These are phyloP conservation scores for Saccharomycopsis synnaedendra DNA, from an alignment of 805 yeast species.

Conservation along the genomic window DNA sequence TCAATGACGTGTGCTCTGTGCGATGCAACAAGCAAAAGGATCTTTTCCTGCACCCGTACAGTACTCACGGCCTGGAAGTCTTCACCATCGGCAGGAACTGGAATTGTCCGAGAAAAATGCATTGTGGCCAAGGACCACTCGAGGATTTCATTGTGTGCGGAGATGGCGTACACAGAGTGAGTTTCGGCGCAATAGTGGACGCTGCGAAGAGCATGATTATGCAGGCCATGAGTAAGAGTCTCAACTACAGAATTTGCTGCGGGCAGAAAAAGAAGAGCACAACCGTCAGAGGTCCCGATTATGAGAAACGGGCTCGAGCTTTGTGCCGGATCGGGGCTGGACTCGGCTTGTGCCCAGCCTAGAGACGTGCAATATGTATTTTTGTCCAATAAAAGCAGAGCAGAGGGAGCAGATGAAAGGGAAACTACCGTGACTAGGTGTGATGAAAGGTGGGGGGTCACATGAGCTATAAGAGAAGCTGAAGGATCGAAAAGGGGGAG, in stretches of 20 bases:
- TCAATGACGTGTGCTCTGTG: constrained; percentile 52
- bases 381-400: constrained; percentile 42
- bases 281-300: constrained; percentile 56
- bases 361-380: constrained; percentile 37
- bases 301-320: constrained; percentile 20
- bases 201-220: constrained; percentile 36
- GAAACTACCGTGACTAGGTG: constrained; percentile 47
- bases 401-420: constrained; percentile 27
- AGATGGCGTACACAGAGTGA: constrained; percentile 46
- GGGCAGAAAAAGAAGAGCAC: constrained; percentile 58
- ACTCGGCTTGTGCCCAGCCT: constrained; percentile 33
- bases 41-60: constrained; percentile 17
- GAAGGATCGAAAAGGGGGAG: constrained; percentile 48
- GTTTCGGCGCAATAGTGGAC: constrained; percentile 33
- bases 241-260: constrained; percentile 43
- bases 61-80: constrained; percentile 5
- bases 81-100: constrained; percentile 5
- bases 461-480: constrained; percentile 54
- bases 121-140: constrained; percentile 50
- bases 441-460: constrained; percentile 54
- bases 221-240: constrained; percentile 34
- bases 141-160: constrained; percentile 41
- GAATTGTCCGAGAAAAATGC: constrained; percentile 9
- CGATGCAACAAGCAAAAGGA: constrained; percentile 44
- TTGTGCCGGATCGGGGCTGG: too few relatives aligned